Conservation (phyloP, 352 stramenopile genomes). For the Phytophthora citricola region DNA sequence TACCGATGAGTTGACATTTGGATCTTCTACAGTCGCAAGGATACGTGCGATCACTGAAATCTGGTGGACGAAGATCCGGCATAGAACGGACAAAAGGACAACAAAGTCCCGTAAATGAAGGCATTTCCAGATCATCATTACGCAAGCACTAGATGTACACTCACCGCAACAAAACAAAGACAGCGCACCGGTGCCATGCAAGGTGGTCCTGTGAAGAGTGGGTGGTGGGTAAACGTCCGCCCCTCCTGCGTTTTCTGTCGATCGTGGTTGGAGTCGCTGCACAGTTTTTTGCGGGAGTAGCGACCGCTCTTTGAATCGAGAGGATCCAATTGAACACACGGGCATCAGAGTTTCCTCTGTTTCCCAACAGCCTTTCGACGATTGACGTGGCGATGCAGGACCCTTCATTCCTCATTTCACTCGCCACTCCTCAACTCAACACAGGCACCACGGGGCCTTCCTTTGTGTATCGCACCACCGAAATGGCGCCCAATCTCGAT, state of each 20-base stretch:
- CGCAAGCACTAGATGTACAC: not conserved
- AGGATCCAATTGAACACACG: not conserved
- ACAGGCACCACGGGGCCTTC: too few relatives aligned
- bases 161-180: not conserved
- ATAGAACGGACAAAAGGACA: not conserved
- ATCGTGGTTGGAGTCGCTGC: not conserved
- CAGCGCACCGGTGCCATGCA: not conserved
- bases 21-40: not conserved
- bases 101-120: not conserved
- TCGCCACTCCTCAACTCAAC: constrained; percentile 1
- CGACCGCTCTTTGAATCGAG: not conserved
- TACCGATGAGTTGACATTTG: not conserved
- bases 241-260: not conserved
- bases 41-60: constrained; percentile 1
- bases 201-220: too few relatives aligned
- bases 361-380: not conserved
- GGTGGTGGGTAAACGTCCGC: not conserved
- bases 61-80: not conserved
- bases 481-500: too few relatives aligned
- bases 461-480: not conserved
- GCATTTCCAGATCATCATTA: not conserved
- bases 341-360: not conserved
- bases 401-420: constrained; percentile 15
- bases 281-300: not conserved
- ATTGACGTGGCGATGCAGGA: not conserved